Base-by-base conservation (phyloP, 192 early-diverging fungal genomes). In the Coemansia sp. region DNA sequence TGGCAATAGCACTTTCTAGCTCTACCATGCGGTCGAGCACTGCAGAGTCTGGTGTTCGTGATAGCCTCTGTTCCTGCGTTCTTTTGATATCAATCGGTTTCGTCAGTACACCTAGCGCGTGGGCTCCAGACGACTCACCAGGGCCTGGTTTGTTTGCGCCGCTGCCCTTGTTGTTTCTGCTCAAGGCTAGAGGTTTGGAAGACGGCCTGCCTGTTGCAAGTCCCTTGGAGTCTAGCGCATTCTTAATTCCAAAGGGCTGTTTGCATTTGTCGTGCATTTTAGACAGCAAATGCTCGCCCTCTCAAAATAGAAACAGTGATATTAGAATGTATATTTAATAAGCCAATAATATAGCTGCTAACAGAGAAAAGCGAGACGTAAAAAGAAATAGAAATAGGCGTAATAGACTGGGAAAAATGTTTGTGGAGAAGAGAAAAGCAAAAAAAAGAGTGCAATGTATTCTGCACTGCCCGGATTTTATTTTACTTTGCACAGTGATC, bases 21-120 rank as follows among this genome's bases (percentile, higher is more conserved):
- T 77, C 74, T 28, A 58, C 17, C 80, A 83, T 71, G 1, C 75
- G 72, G 43, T 61, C 69, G 39, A 77, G 66, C 61, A 83, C 64
- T n/a, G 61, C 48, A 2, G 64, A 51, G 60, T 75, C 67, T 1
- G 54, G 41, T 4, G 62, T 52, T 5, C 17, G 37, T 22, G 61
- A 62, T 3, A 20, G 48, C 8, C 11, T 9, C 8, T 20, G 45
- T 18, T 56, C 22, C 41, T 53, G 61, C 41, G 64, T 43, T 15
- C 45, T 15, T 48, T 48, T 48, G 15, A 34, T 20, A 4, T 59
- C 8, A 32, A 62, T 69, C 14, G 67, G 59, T 20, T 59, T 51
- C 32, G 54, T 45, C 14, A 18, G n/a, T 22, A 64, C 55, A 12
- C 68, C 48, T 36, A 57, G 54, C 17, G 39, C 68, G 33, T 58